Evolutionary conservation across 768 basidiomycete genomes (phyloP), one percentile per base, ranked within the genome.

Genomic region (Mycena vulgaris): DNA sequence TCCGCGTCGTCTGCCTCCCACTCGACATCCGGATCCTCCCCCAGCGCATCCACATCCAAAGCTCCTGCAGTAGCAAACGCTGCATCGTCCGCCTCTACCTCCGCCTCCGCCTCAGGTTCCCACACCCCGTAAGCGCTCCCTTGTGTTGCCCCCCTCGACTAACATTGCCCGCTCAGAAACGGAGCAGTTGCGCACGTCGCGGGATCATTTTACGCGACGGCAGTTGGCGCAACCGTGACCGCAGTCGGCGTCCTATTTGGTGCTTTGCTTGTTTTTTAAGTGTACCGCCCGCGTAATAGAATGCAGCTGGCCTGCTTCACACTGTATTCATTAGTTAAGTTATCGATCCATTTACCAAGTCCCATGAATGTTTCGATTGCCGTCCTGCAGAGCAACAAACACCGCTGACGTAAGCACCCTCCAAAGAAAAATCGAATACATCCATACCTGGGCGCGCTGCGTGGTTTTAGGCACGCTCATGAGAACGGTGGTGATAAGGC

Each of bases 271-370:
- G 30, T 35, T 37, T 35, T 55, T 31, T 53, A 31, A 53, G 31
- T 33, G 31, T 55, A 3, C 2, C 28, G 30, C 30, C 8, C 13
- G 13, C 21, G 9, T 53, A 3, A 37, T 33, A 35, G 19, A 37
- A 53, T 14, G 52, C 52, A 53, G 52, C 53, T 25, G 53, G 33
- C 33, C 53, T 55, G 53, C 53, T 5, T 55, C 35, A 27, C 30
- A 28, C 25, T 53, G 28, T 53, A 31, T 21, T 33, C 4, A 6
- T n/a, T 53, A 53, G 28, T 31, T 28, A 53, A 33, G 25, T 53
- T 53, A 31, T 53, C 31, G 21, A 53, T 5, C 6, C 16, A 31
- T 31, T 31, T 28, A 37, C 23, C 14, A 16, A 8, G 8, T 8
- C 6, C 47, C n/a, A 23, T 8, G n/a, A n/a, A n/a, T n/a, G n/a